Percentiles rank a stretch among this genome's conserved stretches.
These are phyloP conservation scores for Viridothelium virens DNA, from an alignment of 495 filamentous ascomycete genomes.

Conservation along the genomic window DNA sequence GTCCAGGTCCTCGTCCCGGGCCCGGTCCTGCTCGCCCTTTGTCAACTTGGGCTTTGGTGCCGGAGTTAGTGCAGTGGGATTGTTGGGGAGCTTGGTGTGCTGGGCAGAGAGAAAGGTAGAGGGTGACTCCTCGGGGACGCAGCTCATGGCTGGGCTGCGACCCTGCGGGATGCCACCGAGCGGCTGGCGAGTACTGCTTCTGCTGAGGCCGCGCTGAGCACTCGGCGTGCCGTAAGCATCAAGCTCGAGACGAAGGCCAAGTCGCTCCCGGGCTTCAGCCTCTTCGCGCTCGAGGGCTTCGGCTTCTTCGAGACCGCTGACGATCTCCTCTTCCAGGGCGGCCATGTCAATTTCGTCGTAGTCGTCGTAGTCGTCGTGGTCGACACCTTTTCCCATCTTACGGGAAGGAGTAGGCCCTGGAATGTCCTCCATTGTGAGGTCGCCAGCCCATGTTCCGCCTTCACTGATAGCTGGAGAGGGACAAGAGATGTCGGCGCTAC, in stretches of 20 bases:
- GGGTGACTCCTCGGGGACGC: background rate
- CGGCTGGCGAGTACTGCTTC: background rate
- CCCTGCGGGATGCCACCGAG: background rate
- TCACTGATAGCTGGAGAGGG: background rate
- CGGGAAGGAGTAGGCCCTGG: background rate
- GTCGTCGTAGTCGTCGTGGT: background rate
- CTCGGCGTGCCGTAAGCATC: background rate
- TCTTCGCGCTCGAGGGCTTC: conserved; percentile 12
- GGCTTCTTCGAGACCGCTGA: conserved; percentile 21
- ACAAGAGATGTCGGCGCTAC: conserved; percentile 14
- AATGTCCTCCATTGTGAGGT: conserved; percentile 15
- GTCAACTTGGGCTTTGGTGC: too few relatives aligned
- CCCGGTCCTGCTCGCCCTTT: too few relatives aligned
- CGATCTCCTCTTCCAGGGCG: conserved; percentile 15
- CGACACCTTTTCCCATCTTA: background rate
- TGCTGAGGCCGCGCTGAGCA: background rate
- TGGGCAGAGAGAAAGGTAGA: too few relatives aligned
- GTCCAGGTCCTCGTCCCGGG: background rate
- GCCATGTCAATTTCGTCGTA: conserved; percentile 20
- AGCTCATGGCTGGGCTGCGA: background rate
- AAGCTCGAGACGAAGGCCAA: background rate
- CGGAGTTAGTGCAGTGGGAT: background rate
- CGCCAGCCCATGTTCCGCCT: conserved; percentile 19
- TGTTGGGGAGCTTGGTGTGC: too few relatives aligned
- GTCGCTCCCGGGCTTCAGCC: background rate